phyloP scores from a whole-genome alignment of 192 early-diverging fungal species.

The Backusella circina region DNA sequence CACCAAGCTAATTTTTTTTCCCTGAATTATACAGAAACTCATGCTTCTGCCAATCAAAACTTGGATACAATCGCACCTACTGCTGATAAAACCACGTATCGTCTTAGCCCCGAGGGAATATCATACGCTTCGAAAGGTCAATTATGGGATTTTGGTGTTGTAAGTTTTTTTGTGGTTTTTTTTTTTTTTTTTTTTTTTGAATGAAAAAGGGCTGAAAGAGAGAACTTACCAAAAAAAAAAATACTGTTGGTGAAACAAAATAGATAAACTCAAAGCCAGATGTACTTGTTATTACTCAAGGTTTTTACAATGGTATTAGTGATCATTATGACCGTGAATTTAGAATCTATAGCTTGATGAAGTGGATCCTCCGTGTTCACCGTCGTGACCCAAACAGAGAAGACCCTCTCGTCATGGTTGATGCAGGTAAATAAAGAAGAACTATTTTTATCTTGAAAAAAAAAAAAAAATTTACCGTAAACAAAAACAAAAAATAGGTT shows the following conservation, averaged over 20 bases:
- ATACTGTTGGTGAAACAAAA: no score
- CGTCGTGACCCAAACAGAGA: constrained; percentile 27
- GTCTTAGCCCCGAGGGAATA: constrained; percentile 14
- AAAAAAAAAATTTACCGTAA: neutral
- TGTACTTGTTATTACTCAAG: constrained; percentile 29
- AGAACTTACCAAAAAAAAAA: neutral
- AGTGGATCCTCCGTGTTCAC: constrained; percentile 36
- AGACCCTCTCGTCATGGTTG: constrained; percentile 29
- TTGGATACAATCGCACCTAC: constrained; percentile 23
- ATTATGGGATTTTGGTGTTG: constrained; percentile 35
- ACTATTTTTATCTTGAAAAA: neutral
- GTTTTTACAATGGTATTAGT: constrained; percentile 11
- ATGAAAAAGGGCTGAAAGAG: neutral
- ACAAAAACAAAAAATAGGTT: constrained; percentile 10
- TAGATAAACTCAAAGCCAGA: constrained; percentile 35
- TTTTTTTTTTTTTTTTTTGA: neutral
- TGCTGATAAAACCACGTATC: constrained; percentile 17
- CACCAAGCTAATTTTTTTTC: neutral
- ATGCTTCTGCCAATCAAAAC: neutral
- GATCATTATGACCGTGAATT: constrained; percentile 32
- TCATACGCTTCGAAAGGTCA: constrained; percentile 5
- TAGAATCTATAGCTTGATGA: constrained; percentile 33
- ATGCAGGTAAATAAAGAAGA: constrained; percentile 22
- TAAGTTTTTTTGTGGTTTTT: constrained; percentile 23
- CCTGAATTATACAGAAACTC: constrained; percentile 1